Base-by-base conservation (phyloP, 306 rosid species). In the Lagenaria siceraria region DNA sequence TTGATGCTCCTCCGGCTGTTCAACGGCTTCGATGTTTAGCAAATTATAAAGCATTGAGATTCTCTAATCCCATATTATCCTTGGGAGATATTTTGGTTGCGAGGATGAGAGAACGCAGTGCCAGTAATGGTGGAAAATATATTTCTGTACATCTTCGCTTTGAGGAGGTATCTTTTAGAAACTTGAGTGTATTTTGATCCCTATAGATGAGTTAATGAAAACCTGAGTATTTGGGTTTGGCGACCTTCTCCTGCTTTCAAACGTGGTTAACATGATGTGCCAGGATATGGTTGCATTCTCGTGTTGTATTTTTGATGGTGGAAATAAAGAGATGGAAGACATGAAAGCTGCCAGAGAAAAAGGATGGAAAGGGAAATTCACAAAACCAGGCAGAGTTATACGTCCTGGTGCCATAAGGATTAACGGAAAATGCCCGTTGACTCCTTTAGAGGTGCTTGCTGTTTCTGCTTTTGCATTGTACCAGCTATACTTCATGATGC, bases 201-300 rank as follows among this genome's bases (percentile, higher is more conserved):
- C 77, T 78, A 43, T 64, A 31, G 36, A 75, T 35, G 73, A 78
- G 70, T 64, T 63, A 46, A 52, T 31, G 66, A 80, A 48, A 27
- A 29, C 27, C 33, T 48, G 68, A 66, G 79, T 46, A 71, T 27
- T 27, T 25, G 27, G n/a, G 54, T 68, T 42, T 66, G 2, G 74
- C 6, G n/a, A n/a, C 74, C 19, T 35, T 10, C 18, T 70, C 13
- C 35, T 31, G 5, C 22, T 71, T 71, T 17, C 40, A 24, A 14
- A 73, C 77, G 3, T 73, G 46, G 62, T 18, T 80, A 52, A 24
- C 69, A 40, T 69, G 69, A 40, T 82, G 24, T 69, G 75, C 90
- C 53, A 95, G 99, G 99, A 95, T 83, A 95, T 95, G 99, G 99
- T 95, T 80, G 99, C 99, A 25, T 95, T 95, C 87, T 95, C 99